Base-by-base conservation (phyloP, 306 rosid species). In the Prosopis cineraria region DNA sequence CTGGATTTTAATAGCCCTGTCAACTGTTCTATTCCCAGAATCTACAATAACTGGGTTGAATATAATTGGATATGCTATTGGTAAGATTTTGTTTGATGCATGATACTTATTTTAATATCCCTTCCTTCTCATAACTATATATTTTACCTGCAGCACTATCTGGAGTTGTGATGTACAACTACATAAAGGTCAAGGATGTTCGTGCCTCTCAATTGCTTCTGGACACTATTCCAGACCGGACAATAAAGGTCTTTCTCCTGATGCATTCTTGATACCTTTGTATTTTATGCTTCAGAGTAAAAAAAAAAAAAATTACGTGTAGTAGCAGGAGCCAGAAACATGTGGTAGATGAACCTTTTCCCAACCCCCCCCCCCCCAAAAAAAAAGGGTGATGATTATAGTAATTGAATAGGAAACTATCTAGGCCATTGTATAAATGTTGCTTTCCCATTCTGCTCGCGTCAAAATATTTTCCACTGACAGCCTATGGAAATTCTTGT, bases 1-100 rank as follows among this genome's bases (percentile, higher is more conserved):
- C 87, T 94, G 98, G 98, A 94, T 94, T 44, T 79, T 91, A 67
- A 94, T 94, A 85, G 98, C 97, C 79, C 98, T 92, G 62, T 92
- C 98, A 67, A 90, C 98, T 17, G 91, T 92, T 64, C 81, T 94
- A 85, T 94, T 94, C 85, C 98, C 98, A 1, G 97, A 92, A 84
- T 92, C 96, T 59, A 83, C 88, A 14, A 92, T 94, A 72, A 94
- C 97, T 19, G 90, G 93, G 68, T 48, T 94, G 84, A 94, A 94
- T 83, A 90, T 92, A 82, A 90, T 82, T 83, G 98, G 98, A 84
- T 92, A 94, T 85, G 98, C 90, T 47, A 89, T 94, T 43, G 98
- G 98, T 87, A 87, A 58, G 82, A 3, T 17, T 79, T 65, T 74
- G 59, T 45, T 56, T 64, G 36, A 68, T 73, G 66, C 40, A 6